Evolutionary conservation across 768 basidiomycete species (phyloP), one percentile per base, ranked within the genome.

Genomic region (Saitozyma podzolica): DNA sequence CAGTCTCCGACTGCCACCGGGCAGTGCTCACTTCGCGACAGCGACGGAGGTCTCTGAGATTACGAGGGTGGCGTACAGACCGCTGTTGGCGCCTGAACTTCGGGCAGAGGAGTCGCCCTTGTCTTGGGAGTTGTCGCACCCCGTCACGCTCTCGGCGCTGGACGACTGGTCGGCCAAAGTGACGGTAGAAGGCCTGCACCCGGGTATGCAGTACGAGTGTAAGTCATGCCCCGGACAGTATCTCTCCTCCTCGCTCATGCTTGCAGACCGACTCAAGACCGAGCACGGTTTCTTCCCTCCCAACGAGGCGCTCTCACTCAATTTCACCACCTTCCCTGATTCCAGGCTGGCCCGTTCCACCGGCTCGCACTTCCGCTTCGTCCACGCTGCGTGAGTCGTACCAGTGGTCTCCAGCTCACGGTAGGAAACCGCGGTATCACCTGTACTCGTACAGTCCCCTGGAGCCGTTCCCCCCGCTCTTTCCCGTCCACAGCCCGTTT

Each of bases 241-340:
- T 2, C 6, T 5, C 29, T 29, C 29, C 29, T 29, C 29, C 29
- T 29, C 29, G 29, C 29, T 29, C 29, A 29, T 20, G 47, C 48
- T 49, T 13, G 8, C 42, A 48, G 63, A 60, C 40, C 47, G 45
- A 51, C 29, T 61, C 43, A 58, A 17, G 16, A 53, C 42, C 16
- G 45, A 50, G 43, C 48, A 61, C 39, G 57, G 50, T 10, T 51
- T 16, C 19, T 52, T 54, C 58, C 54, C 64, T 20, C 9, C 3
- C 10, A 14, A 43, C n/a, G 48, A 54, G 0, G 29, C 54, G 8
- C 7, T 50, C 9, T 54, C 59, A 16, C 43, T 62, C 16, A 66
- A 66, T 40, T 66, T 66, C 48, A 66, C 65, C 6, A 66, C 65
- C 48, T 59, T 62, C 53, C 65, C 65, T 11, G 60, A 62, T 20